Evolutionary conservation across 192 early-diverging fungal species (phyloP), one percentile per base, ranked within the genome.

Genomic region (Coemansia sp.): DNA sequence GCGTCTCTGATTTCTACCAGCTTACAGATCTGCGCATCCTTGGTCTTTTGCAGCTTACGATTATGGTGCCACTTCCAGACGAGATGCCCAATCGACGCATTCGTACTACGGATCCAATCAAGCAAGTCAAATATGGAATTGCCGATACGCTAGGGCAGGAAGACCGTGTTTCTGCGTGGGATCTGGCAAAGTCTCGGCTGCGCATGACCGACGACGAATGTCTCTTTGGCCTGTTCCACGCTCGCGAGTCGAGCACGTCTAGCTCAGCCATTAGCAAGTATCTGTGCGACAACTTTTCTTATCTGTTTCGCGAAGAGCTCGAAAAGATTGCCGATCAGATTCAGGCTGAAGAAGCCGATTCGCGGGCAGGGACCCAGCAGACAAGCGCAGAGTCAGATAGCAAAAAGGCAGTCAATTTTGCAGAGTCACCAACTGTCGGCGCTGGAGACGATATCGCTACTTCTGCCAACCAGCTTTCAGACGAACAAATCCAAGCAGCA

Each of bases 1-100:
- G 89, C 87, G 68, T 83, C 17, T 83, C 80, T 5, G 76, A 83
- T 42, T 96, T 96, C 72, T 87, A 87, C 67, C 88, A 89, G 50
- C 82, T 96, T 29, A 88, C 85, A 5, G 85, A 86, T 32, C 75
- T 96, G 48, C 90, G 92, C 8, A 86, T 94, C 36, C 77, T 96
- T 45, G 94, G 94, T 12, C 73, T 96, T 22, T 87, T 95, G 89
- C 93, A 96, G 66, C 90, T 96, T n/a, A 96, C 94, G 0, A 89
- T 91, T 62, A 76, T 94, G 64, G 85, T 87, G 12, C 87, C 89
- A 4, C 80, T 90, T 28, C 94, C 94, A 0, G 94, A 95, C 48
- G 92, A 96, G 62, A 89, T 87, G 60, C 81, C 87, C 28, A 86
- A 93, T 32, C 80, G 93, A 7, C 89, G 94, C 54, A 86, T 95